Base-by-base conservation (phyloP, 352 stramenopile species). In the Phytophthora podocarpi region DNA sequence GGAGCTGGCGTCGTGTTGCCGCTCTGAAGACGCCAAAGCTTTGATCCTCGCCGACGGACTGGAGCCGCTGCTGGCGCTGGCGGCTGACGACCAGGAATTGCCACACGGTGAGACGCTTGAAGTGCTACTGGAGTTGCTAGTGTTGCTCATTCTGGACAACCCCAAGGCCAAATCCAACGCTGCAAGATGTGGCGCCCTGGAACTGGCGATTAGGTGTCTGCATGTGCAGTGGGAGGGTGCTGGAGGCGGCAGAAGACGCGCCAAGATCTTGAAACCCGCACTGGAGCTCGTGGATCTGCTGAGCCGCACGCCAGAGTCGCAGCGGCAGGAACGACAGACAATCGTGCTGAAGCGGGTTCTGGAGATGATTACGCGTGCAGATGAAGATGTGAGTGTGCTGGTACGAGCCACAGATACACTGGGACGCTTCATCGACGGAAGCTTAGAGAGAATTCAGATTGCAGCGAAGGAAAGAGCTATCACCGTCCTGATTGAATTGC, bases 61-160 rank as follows among this genome's bases (percentile, higher is more conserved):
- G 11, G 77, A 81, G 32, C 46, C 47, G 24, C 58, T 87, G 23
- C 45, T 83, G 48, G 48, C 35, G 23, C 59, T 66, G 42, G 60
- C 51, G 24, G 13, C 28, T 9, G 54, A 61, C 32, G 57, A 64
- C 13, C 36, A 45, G 10, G 54, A 70, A 15, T 18, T 59, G 16
- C 40, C 51, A 0, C 31, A 16, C 9, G 12, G 30, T 3, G 66
- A 76, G 32, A 39, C 59, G 31, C 37, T 78, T 1, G 72, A 78
- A n/a, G 47, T 72, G 45, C 54, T 87, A 32, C 46, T 89, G 20
- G 72, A 87, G 65, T 34, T 89, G 16, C 42, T 89, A 0, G 51
- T 58, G 27, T 28, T 70, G 34, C 59, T 89, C 15, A 15, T 72
- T 21, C 34, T 72, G 16, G 70, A 77, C 20, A 71, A 68, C 8